Percentiles rank a stretch among this genome's conserved stretches.
Conservation (phyloP, 2,329 filamentous ascomycete species). For the Penicillium sumatraense region DNA sequence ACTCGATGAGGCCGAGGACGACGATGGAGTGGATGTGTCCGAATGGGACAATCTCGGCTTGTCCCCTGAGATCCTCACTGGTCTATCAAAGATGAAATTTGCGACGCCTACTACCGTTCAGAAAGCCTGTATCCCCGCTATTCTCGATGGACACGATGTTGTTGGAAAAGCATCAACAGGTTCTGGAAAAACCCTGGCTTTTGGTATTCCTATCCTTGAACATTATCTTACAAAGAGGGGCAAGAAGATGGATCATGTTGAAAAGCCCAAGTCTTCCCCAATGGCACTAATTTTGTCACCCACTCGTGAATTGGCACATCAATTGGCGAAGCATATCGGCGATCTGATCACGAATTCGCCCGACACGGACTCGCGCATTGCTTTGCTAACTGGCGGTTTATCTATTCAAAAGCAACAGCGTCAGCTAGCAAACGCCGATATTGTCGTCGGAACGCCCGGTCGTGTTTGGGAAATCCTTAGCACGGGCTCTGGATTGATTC, state of each 20-base stretch:
- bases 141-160: slow-evolving; percentile 83
- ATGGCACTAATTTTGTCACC: slow-evolving; percentile 85
- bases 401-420: slow-evolving; percentile 95
- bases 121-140: slow-evolving; percentile 75
- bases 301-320: slow-evolving; percentile 90
- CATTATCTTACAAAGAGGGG: slow-evolving; percentile 66
- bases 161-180: slow-evolving; percentile 96
- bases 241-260: slow-evolving; percentile 42
- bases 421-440: slow-evolving; percentile 79
- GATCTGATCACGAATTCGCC: slow-evolving; percentile 71
- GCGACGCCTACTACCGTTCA: slow-evolving; percentile 82
- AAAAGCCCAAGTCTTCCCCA: slow-evolving; percentile 54
- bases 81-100: slow-evolving; percentile 81
- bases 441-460: slow-evolving; percentile 91
- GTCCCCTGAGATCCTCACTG: slow-evolving; percentile 71
- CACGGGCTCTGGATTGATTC: slow-evolving; percentile 70
- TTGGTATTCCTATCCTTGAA: slow-evolving; percentile 91
- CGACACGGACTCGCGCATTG: slow-evolving; percentile 66
- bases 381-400: slow-evolving; percentile 87
- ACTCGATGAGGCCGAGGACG: slow-evolving; percentile 49
- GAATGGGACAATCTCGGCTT: slow-evolving; percentile 78
- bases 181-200: slow-evolving; percentile 94
- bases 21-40: slow-evolving; percentile 70
- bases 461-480: slow-evolving; percentile 93
- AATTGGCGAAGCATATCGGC: slow-evolving; percentile 81